Conservation (phyloP, 306 rosid genomes). For the Albizia julibrissin region DNA sequence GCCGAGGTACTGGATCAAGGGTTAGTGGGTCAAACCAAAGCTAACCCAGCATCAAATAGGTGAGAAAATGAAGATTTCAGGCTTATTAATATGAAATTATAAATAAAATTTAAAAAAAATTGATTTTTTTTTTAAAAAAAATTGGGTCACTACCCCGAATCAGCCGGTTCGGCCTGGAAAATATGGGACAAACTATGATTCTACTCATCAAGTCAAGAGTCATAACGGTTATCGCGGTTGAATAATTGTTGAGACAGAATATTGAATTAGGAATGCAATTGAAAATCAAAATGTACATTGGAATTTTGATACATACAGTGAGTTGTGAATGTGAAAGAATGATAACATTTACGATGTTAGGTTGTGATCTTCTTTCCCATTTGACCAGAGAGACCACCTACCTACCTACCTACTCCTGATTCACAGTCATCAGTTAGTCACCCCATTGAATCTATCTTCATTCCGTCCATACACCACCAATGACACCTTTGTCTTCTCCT, state of each 20-base stretch:
- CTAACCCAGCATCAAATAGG: no score
- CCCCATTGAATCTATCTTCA: not conserved
- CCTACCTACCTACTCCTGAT: not conserved
- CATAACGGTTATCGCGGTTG: not conserved
- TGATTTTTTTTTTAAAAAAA: no score
- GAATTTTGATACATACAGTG: slow-evolving; percentile 18
- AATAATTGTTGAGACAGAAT: slow-evolving; percentile 19
- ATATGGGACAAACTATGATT: not conserved
- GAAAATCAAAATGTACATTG: not conserved
- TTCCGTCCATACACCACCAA: not conserved
- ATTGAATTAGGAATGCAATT: slow-evolving; percentile 12
- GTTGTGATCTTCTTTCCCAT: slow-evolving; percentile 23
- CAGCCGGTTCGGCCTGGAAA: no score
- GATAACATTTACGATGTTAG: slow-evolving; percentile 13
- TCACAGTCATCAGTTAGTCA: slow-evolving; percentile 10
- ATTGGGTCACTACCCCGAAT: no score
- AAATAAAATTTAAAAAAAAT: no score
- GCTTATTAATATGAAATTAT: no score
- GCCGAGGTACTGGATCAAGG: no score
- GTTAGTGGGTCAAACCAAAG: no score
- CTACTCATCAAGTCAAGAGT: not conserved
- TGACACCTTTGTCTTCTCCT: slow-evolving; percentile 27
- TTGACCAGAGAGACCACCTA: slow-evolving; percentile 25
- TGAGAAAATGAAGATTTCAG: no score
- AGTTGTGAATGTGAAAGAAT: not conserved